A percentile compares a stretch with the other conserved stretches of the same genome.
phyloP scores from a whole-genome alignment of 139 green algal genomes.

The Eudorina sp. region DNA sequence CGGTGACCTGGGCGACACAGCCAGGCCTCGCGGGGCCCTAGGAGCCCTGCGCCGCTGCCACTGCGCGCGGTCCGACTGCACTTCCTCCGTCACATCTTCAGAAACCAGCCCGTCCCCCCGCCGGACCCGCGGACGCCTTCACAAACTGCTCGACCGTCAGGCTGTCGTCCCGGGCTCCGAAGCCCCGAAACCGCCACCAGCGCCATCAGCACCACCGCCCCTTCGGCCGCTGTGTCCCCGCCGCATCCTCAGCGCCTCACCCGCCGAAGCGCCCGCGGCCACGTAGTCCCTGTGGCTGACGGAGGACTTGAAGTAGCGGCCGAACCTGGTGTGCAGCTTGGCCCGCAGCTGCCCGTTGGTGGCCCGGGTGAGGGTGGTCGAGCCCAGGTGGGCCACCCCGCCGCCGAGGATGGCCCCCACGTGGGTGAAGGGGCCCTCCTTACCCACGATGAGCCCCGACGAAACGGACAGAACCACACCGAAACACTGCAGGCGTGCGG shows the following conservation, averaged over 20 bases:
- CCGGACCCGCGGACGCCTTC: no score
- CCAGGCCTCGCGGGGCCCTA: no score
- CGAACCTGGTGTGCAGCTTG: constrained; percentile 6
- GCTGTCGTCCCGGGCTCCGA: not conserved
- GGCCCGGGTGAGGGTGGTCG: constrained; percentile 51
- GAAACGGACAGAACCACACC: constrained; percentile 82
- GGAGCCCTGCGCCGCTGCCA: no score
- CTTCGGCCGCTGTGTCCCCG: not conserved
- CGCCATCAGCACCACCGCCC: not conserved
- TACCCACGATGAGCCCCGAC: constrained; percentile 78
- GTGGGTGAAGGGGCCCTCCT: constrained; percentile 89
- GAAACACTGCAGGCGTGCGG: constrained; percentile 39
- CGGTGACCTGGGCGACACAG: no score
- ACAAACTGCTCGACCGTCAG: no score
- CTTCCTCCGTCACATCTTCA: no score
- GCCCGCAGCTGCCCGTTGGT: constrained; percentile 14
- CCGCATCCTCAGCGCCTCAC: no score
- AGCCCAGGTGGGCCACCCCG: constrained; percentile 61
- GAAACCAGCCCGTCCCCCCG: no score
- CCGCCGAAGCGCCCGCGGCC: constrained; percentile 51
- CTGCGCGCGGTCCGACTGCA: no score
- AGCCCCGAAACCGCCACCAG: not conserved
- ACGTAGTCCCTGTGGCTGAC: constrained; percentile 60
- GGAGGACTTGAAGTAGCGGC: constrained; percentile 18
- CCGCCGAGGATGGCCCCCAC: constrained; percentile 80